Evolutionary conservation across 169 alveolate genomes (phyloP), one percentile per base, ranked within the genome.

Genomic region (Eimeria praecox): DNA sequence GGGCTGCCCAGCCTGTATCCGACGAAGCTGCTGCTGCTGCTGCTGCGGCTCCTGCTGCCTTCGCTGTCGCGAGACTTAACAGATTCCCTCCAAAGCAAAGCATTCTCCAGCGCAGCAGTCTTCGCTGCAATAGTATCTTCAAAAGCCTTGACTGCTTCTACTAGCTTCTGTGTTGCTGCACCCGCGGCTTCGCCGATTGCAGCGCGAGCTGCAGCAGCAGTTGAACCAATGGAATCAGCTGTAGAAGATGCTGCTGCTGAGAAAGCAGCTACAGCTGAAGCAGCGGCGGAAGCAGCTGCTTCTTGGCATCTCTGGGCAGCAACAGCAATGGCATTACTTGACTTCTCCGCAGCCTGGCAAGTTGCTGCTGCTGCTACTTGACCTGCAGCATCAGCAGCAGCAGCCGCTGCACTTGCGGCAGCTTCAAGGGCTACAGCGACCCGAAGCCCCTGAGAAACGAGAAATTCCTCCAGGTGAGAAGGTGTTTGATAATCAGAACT

Each of bases 131-230:
- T 82, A 27, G 90, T 18, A 33, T 82, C 90, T 54, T 82, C 90
- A 30, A 82, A 46, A 16, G 90, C 90, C 33, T 49, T 82, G 35
- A 54, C 73, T 27, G 75, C 46, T 18, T 82, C 90, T 24, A 82
- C 18, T 18, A 82, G 42, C 33, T 54, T 82, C 49, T 30, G 90
- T 35, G 90, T 33, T 33, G 71, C 90, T 54, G 54, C 90, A 5
- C 73, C 73, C 30, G 90, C 52, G 75, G 4, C 90, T n/a, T 82
- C 90, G n/a, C 35, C 90, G 22, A 82, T 49, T 12, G 90, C 90
- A 14, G 90, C 90, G 20, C 90, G 90, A 33, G 90, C 90, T n/a
- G 90, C 90, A 82, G 90, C 90, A 82, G 90, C 90, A 18, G 90
- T 52, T 82, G 90, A 49, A 46, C 75, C 16, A 40, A 82, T 33